These are phyloP conservation scores for Talaromyces sp. DNA, from an alignment of 2,329 filamentous ascomycete genomes.

Conservation along the genomic window DNA sequence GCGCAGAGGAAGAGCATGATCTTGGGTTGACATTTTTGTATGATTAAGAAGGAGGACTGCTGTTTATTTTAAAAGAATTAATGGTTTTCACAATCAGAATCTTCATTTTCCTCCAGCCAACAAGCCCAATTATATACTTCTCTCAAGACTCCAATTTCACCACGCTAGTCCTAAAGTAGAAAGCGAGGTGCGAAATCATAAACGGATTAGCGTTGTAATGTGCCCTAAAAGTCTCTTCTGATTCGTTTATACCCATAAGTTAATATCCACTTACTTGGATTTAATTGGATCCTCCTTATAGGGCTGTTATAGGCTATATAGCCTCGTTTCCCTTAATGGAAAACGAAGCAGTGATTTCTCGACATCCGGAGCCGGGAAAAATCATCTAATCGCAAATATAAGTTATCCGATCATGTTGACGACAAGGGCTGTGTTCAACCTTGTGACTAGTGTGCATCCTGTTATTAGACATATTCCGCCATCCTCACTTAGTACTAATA, in stretches of 20 bases:
- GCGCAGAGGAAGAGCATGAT: not conserved
- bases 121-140: not conserved
- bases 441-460: not conserved
- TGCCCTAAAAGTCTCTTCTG: not conserved
- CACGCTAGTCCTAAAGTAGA: conserved; percentile 1
- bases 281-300: not conserved
- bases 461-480: not conserved
- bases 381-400: not conserved
- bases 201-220: not conserved
- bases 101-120: not conserved
- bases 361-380: not conserved
- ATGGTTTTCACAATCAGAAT: not conserved
- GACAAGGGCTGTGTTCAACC: not conserved
- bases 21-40: not conserved
- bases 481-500: not conserved
- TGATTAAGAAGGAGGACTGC: not conserved
- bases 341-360: not conserved
- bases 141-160: not conserved
- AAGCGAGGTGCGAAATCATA: conserved; percentile 6
- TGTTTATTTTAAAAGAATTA: not conserved
- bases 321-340: not conserved
- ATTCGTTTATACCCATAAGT: not conserved
- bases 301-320: not conserved
- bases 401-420: not conserved
- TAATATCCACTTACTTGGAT: not conserved